A percentile compares a stretch with the other conserved stretches of the same genome.
phyloP scores from a whole-genome alignment of 129 eudicot genomes.

The Pseudognaphalium luteoalbum region DNA sequence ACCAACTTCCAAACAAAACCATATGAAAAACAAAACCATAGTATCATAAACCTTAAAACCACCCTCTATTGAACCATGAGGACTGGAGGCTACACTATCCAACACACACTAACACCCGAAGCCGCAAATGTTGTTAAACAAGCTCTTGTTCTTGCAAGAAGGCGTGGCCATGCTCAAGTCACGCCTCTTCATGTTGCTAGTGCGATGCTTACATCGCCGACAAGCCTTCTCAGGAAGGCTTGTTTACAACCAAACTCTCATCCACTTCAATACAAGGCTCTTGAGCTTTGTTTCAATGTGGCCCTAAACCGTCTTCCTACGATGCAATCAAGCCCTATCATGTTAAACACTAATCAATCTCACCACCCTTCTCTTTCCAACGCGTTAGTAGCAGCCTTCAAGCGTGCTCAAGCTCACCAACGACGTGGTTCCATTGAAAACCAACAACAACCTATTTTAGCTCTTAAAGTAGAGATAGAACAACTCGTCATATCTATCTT shows the following conservation, averaged over 20 bases:
- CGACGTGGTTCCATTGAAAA: constrained; percentile 79
- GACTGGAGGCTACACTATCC: constrained; percentile 73
- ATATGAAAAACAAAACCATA: constrained; percentile 37
- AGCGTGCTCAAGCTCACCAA: constrained; percentile 91
- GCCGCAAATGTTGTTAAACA: constrained; percentile 69
- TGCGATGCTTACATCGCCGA: constrained; percentile 69
- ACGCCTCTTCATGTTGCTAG: constrained; percentile 88
- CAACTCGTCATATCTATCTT: constrained; percentile 78
- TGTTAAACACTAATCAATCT: constrained; percentile 52
- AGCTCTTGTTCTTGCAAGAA: constrained; percentile 65
- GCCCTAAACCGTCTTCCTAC: constrained; percentile 85
- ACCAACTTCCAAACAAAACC: constrained; percentile 29
- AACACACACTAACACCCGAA: constrained; percentile 71
- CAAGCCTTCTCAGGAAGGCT: constrained; percentile 57
- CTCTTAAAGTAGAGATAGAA: constrained; percentile 77
- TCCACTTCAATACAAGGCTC: constrained; percentile 87
- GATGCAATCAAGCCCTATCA: constrained; percentile 51
- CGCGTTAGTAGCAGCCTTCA: constrained; percentile 88
- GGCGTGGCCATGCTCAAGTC: constrained; percentile 86
- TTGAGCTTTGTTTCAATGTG: constrained; percentile 90
- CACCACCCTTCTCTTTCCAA: constrained; percentile 80
- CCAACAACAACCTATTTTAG: constrained; percentile 83
- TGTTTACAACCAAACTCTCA: constrained; percentile 80
- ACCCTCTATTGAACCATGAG: constrained; percentile 40
- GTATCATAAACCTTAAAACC: constrained; percentile 8